Conservation (phyloP, 768 basidiomycete genomes). For the Suillus alpinus region DNA sequence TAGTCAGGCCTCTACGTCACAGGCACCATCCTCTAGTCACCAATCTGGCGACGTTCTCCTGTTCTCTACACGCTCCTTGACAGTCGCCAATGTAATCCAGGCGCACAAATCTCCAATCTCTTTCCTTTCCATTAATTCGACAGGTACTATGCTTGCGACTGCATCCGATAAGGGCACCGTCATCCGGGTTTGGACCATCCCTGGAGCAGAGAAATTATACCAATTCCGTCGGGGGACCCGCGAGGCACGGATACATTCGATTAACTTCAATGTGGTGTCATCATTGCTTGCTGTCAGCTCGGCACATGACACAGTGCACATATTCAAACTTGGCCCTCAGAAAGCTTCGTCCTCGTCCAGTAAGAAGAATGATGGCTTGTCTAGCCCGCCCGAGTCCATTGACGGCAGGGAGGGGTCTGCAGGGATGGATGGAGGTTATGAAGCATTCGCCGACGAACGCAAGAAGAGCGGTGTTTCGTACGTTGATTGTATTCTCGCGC, state of each 20-base stretch:
- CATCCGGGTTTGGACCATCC: slow-evolving; percentile 90
- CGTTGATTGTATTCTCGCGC: slow-evolving; percentile 21
- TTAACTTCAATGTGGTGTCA: slow-evolving; percentile 80
- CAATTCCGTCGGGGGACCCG: slow-evolving; percentile 92
- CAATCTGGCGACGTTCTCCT: slow-evolving; percentile 87
- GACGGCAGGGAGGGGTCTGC: slow-evolving; percentile 62
- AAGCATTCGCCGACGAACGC: slow-evolving; percentile 79
- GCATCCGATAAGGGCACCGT: slow-evolving; percentile 95
- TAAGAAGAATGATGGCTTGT: slow-evolving; percentile 32
- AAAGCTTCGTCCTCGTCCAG: slow-evolving; percentile 5
- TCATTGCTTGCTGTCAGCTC: slow-evolving; percentile 87
- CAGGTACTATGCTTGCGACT: slow-evolving; percentile 89
- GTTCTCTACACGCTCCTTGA: slow-evolving; percentile 89
- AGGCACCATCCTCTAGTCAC: slow-evolving; percentile 37
- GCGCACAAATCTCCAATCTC: slow-evolving; percentile 96
- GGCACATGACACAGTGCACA: slow-evolving; percentile 94
- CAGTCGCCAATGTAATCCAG: slow-evolving; percentile 92
- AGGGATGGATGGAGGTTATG: slow-evolving; percentile 67
- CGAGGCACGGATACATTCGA: slow-evolving; percentile 80
- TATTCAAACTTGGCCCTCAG: slow-evolving; percentile 76
- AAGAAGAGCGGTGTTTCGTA: slow-evolving; percentile 60
- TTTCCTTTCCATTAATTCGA: slow-evolving; percentile 77
- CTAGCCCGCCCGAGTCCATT: slow-evolving; percentile 64
- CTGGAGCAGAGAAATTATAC: slow-evolving; percentile 89
- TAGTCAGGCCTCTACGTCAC: slow-evolving; percentile 33